These are phyloP conservation scores for Lepidium africanum DNA, from an alignment of 345 rosid genomes.

Conservation along the genomic window DNA sequence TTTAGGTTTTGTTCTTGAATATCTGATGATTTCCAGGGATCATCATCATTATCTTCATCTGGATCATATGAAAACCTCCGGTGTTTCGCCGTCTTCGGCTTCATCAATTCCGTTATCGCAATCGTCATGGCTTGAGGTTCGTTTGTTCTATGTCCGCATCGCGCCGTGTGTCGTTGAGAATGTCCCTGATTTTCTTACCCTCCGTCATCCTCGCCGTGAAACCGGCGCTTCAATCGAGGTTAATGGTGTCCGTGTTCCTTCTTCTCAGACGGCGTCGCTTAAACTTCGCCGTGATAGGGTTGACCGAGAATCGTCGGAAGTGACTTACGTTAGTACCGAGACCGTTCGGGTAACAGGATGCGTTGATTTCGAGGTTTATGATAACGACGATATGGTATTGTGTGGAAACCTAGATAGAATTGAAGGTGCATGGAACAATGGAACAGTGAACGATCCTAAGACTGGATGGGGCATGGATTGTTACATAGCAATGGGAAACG, in stretches of 20 bases:
- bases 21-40: conserved; percentile 27
- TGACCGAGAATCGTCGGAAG: conserved; percentile 66
- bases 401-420: conserved; percentile 80
- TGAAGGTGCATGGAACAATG: conserved; percentile 54
- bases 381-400: conserved; percentile 44
- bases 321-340: conserved; percentile 80
- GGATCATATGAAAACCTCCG: conserved; percentile 26
- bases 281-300: conserved; percentile 72
- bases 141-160: conserved; percentile 77
- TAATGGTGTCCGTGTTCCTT: conserved; percentile 63
- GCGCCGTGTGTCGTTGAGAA: conserved; percentile 48
- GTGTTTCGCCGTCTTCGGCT: conserved; percentile 28
- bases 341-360: conserved; percentile 70
- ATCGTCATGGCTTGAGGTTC: conserved; percentile 78
- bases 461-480: conserved; percentile 86
- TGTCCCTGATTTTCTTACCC: conserved; percentile 64
- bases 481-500: conserved; percentile 43
- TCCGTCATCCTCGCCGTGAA: conserved; percentile 64
- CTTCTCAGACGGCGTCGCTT: conserved; percentile 47
- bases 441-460: conserved; percentile 35
- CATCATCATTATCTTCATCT: conserved; percentile 12
- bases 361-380: conserved; percentile 71
- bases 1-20: not conserved
- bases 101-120: conserved; percentile 12
- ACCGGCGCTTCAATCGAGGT: conserved; percentile 75